Evolutionary conservation across 768 basidiomycete species (phyloP), one percentile per base, ranked within the genome.

Genomic region (Collybia mongolica): DNA sequence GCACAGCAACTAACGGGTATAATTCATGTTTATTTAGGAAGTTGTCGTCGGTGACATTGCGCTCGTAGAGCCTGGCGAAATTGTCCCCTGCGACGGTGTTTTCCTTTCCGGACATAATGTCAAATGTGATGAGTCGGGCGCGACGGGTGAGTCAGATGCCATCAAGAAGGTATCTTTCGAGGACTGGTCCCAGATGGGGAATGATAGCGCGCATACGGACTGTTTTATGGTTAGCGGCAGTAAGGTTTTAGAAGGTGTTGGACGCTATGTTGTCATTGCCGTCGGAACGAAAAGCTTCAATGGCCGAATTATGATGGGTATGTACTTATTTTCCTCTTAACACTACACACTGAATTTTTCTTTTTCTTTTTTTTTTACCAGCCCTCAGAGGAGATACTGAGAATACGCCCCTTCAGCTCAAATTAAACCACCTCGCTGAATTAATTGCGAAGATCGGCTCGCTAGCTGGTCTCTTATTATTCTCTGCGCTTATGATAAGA

Each of bases 231-330:
- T 98, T 59, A 90, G 87, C 18, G 97, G 97, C 14, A 84, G 83
- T 64, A 98, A 96, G 68, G 91, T 99, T 36, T 71, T 93, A 18
- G 97, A 98, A 69, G 97, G 97, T 38, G 88, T 96, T 39, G 97
- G 97, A 22, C 79, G 75, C 51, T 99, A 98, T 60, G 86, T 99
- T 43, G 84, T 98, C 44, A 88, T 97, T 44, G 86, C 93, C 2
- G 93, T 98, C 43, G 97, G 97, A 9, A 83, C 82, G 11, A 90
- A 87, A 71, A 92, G 88, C 57, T 98, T 98, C 70, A 93, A 98
- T 64, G 97, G 97, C 36, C 82, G 93, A 39, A 94, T 98, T 60
- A 93, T 98, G 91, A 96, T 96, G 86, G 89, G 93, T 96, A 61
- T 29, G 86, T 71, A 32, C 32, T 9, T 6, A 32, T 32, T 14